Percentiles rank a stretch among this genome's conserved stretches.
Evolutionary conservation across 169 alveolate genomes (phyloP).

Genomic region (Plasmodium billcollinsi): DNA sequence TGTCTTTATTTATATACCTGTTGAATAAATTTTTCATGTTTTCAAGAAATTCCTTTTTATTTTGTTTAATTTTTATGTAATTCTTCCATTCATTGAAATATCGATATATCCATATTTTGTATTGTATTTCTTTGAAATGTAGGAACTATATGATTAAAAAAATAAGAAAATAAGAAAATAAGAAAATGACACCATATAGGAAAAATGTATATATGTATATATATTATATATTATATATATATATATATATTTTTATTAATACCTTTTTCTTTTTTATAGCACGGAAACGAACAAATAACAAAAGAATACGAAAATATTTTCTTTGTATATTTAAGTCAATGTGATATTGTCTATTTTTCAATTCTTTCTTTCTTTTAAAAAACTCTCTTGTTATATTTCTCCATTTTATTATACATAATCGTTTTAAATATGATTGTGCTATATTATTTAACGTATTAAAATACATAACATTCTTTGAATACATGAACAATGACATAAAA

Average conservation of each 20-base stretch:
- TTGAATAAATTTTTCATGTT: constrained; percentile 25
- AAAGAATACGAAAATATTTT: constrained; percentile 13
- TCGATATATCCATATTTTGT: constrained; percentile 5
- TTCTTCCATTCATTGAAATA: constrained; percentile 27
- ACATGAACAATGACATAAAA: constrained; percentile 26
- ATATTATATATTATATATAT: background rate
- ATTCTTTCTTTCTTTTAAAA: constrained; percentile 16
- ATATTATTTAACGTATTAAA: constrained; percentile 22
- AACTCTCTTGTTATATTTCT: constrained; percentile 17
- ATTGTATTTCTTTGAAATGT: constrained; percentile 28
- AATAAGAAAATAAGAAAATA: constrained; percentile 12
- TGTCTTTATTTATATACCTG: constrained; percentile 16
- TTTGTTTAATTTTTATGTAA: constrained; percentile 16
- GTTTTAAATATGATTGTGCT: constrained; percentile 22
- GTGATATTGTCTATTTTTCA: background rate
- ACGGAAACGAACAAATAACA: background rate
- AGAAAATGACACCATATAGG: background rate
- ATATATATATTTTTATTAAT: background rate
- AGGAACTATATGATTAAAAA: constrained; percentile 1
- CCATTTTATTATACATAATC: constrained; percentile 50
- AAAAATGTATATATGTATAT: background rate
- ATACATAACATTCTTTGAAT: constrained; percentile 36
- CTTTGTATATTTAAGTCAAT: constrained; percentile 14
- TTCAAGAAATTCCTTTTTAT: constrained; percentile 21
- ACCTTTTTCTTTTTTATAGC: constrained; percentile 42